Evolutionary conservation across 345 rosid genomes (phyloP), one percentile per base, ranked within the genome.

Genomic region (Cochlearia excelsa): DNA sequence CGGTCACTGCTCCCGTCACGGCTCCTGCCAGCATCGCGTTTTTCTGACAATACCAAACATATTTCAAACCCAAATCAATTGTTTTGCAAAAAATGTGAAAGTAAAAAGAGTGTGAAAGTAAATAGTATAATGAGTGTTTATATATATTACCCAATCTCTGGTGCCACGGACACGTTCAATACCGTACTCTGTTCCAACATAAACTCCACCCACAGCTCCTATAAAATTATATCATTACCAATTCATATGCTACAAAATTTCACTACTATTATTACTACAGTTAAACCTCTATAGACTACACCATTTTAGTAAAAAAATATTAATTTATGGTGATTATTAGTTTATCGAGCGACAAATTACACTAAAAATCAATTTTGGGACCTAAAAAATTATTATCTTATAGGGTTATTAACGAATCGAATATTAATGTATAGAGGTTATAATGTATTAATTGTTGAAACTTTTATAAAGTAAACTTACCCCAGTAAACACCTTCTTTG

Each of bases 11-110:
- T 50, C 95, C 97, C 0, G 97, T 88, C 54, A 79, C 67, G 1
- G 81, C 88, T 7, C 98, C 98, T 26, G 92, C 95, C 1, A 88
- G 45, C 95, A 88, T 76, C 9, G 95, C 90, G 42, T 91, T 91
- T 76, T 88, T 91, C 96, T 88, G 83, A 73, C n/a, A 57, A 16
- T 16, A 16, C 23, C 52, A 38, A 9, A 16, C 23, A 51, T 10
- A 1, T 3, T 27, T 11, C 43, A 37, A 38, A 44, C 47, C 26
- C 23, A 16, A 16, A 16, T 16, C 23, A 16, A 16, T 16, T 16
- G 0, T 16, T 16, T 16, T 16, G 23, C 23, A 16, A 9, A 10
- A 39, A 27, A 38, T 47, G 7, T 28, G 8, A 34, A 57, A 2
- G 27, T 49, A 59, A 47, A 27, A 23, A 57, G 38, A 6, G 23